Percentiles rank a stretch among this genome's conserved stretches.
These are phyloP conservation scores for Babesia divergens DNA, from an alignment of 169 alveolate genomes.

Conservation along the genomic window DNA sequence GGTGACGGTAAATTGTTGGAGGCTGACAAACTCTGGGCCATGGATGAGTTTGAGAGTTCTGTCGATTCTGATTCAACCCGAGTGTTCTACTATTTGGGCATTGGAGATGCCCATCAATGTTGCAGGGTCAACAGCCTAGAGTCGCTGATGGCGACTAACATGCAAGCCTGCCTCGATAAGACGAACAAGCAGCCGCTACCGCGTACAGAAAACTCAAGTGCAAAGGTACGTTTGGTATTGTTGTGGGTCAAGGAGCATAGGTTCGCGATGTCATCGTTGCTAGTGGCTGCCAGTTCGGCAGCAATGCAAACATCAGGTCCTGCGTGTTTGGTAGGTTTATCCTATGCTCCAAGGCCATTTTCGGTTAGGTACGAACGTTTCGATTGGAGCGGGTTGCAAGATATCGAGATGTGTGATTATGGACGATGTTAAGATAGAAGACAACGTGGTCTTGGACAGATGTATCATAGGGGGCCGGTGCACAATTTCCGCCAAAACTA, in stretches of 20 bases:
- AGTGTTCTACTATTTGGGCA: constrained; percentile 28
- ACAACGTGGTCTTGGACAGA: constrained; percentile 58
- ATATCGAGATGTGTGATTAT: constrained; percentile 63
- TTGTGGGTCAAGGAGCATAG: background rate
- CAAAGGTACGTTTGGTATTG: constrained; percentile 18
- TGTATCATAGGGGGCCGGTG: constrained; percentile 64
- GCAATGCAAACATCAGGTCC: constrained; percentile 4
- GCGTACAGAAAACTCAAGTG: background rate
- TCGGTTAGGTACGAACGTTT: constrained; percentile 61
- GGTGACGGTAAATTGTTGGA: background rate
- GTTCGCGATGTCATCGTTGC: constrained; percentile 5
- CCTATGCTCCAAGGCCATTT: background rate
- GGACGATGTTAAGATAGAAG: constrained; percentile 64
- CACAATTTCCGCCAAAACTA: constrained; percentile 56
- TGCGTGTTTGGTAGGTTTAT: constrained; percentile 36
- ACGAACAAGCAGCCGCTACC: background rate
- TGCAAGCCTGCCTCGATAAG: constrained; percentile 13
- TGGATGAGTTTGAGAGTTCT: background rate
- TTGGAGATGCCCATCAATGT: constrained; percentile 31
- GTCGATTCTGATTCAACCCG: background rate
- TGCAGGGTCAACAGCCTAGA: constrained; percentile 58
- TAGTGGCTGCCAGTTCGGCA: background rate
- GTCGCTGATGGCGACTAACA: constrained; percentile 35
- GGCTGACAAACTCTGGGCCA: background rate
- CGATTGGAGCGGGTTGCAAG: constrained; percentile 50